Evolutionary conservation across 768 basidiomycete species (phyloP).

Genomic region (Suillus ampliporus): DNA sequence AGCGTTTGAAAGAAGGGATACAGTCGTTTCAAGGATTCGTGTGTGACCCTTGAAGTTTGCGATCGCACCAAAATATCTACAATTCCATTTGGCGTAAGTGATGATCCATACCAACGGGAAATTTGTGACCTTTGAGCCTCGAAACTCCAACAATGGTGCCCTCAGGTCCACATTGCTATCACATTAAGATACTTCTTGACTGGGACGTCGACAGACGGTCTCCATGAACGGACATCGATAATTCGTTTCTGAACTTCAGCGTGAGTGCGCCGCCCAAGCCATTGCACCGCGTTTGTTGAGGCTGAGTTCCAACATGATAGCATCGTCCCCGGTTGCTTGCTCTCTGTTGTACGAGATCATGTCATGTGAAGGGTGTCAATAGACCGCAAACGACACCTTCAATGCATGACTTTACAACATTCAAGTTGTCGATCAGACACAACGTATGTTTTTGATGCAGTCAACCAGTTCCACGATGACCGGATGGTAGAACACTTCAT

Average conservation of each 20-base stretch:
- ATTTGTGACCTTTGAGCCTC: constrained; percentile 24
- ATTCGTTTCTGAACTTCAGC: constrained; percentile 28
- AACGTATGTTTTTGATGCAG: constrained; percentile 26
- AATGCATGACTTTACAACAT: constrained; percentile 19
- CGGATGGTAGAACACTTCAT: constrained; percentile 37
- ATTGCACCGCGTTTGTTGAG: too few species aligned
- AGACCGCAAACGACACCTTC: background rate
- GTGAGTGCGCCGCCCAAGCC: constrained; percentile 44
- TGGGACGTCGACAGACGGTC: constrained; percentile 27
- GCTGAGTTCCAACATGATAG: too few species aligned
- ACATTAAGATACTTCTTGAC: constrained; percentile 29
- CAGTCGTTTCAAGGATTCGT: too few species aligned
- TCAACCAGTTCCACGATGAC: constrained; percentile 15
- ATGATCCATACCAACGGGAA: background rate
- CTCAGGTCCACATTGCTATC: constrained; percentile 33
- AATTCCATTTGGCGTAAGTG: background rate
- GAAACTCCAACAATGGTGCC: constrained; percentile 35
- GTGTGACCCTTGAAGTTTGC: too few species aligned
- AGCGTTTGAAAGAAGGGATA: too few species aligned
- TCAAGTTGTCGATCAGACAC: constrained; percentile 30
- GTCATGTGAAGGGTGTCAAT: constrained; percentile 30
- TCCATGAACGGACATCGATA: constrained; percentile 33
- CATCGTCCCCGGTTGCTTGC: constrained; percentile 39
- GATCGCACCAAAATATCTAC: constrained; percentile 40
- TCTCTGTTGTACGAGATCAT: constrained; percentile 44